Percentiles rank a stretch among this genome's conserved stretches.
phyloP scores from a whole-genome alignment of 805 yeast species.

The Saturnispora kantuleensis region DNA sequence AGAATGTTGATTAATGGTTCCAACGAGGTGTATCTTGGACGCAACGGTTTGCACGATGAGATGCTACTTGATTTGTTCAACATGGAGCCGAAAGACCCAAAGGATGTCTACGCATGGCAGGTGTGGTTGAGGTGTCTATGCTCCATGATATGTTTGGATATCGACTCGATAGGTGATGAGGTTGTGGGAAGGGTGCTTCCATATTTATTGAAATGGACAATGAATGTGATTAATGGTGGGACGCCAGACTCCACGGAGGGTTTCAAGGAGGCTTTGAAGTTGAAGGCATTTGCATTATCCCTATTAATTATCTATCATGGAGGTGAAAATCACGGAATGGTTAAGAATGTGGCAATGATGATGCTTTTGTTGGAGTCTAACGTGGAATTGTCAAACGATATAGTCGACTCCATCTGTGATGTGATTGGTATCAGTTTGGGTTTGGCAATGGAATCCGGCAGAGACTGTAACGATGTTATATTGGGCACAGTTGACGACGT shows the following conservation, averaged over 20 bases:
- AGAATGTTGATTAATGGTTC: constrained; percentile 31
- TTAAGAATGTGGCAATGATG: constrained; percentile 34
- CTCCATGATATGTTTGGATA: constrained; percentile 37
- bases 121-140: constrained; percentile 30
- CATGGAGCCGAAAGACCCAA: constrained; percentile 23
- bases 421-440: constrained; percentile 38
- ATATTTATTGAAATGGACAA: constrained; percentile 12
- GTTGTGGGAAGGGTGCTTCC: constrained; percentile 25
- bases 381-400: constrained; percentile 27
- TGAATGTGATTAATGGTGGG: constrained; percentile 5
- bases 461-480: constrained; percentile 20
- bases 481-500: constrained; percentile 8
- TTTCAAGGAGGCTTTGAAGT: constrained; percentile 4
- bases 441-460: constrained; percentile 31
- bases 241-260: neutral
- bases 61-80: constrained; percentile 6
- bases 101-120: constrained; percentile 28
- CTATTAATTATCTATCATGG: constrained; percentile 37
- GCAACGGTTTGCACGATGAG: constrained; percentile 12
- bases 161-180: constrained; percentile 38
- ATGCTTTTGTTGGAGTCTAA: constrained; percentile 34
- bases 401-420: constrained; percentile 34
- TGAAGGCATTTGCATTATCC: constrained; percentile 18
- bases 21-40: constrained; percentile 23
- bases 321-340: constrained; percentile 40